Evolutionary conservation across 2,329 filamentous ascomycete species (phyloP), one percentile per base, ranked within the genome.

Genomic region (Zymoseptoria brevis): DNA sequence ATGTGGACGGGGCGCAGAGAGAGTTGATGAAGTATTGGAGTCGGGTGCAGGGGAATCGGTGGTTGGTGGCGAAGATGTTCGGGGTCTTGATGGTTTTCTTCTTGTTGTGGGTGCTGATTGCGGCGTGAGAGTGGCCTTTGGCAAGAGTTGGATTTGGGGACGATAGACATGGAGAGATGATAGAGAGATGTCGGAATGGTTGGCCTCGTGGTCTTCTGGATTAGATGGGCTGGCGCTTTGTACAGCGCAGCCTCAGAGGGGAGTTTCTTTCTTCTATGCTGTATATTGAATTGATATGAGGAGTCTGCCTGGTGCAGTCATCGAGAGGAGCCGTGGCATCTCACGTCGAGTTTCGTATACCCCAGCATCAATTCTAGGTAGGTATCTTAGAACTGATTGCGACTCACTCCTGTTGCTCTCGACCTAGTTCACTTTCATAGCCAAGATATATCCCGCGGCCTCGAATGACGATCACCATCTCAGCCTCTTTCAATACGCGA

Each of bases 21-120:
- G 93, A 99, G 75, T 74, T 99, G 70, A 84, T 99, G 77, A 96
- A 96, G 75, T 99, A 97, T 76, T 99, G 94, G 93, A 88, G 85
- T 26, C 83, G 92, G 49, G 92, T 97, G 26, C 94, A 90, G 58
- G 90, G 92, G 63, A 99, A 99, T 77, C 83, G 94, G 64, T 97
- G 93, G 94, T 78, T 99, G 64, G 87, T 97, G 67, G 91, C 91
- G 29, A 81, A 80, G 78, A 88, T 89, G 86, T 88, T 88, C 75
- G 86, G 93, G 61, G 90, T 96, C 54, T 76, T 97, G 68, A 96
- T 96, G 92, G 92, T 96, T 73, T 96, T 74, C 66, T 74, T 74
- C 57, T 62, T 73, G 58, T 59, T 73, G 19, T 74, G 72, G 71
- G 71, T 73, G 19, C 60, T 73, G 26, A 65, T 73, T 49, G 72